Percentiles rank a stretch among this genome's conserved stretches.
Conservation (phyloP, 2,329 filamentous ascomycete genomes). For the Beauveria scarabaeidicola region DNA sequence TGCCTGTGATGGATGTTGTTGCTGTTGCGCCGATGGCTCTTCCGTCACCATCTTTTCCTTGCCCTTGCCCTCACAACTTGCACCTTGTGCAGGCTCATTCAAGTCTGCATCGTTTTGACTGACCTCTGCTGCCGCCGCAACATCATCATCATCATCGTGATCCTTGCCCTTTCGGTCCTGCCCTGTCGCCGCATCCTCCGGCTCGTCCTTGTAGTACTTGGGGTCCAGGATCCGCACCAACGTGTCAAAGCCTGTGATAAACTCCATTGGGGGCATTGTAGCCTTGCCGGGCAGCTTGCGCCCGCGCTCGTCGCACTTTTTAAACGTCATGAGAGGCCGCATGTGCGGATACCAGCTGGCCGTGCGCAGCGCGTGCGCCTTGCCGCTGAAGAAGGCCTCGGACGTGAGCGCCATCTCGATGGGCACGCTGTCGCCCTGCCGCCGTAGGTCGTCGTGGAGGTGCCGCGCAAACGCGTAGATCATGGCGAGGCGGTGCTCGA, state of each 20-base stretch:
- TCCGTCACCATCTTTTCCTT: not conserved
- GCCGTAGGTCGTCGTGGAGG: slow-evolving; percentile 24
- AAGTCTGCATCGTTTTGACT: not conserved
- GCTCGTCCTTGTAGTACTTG: slow-evolving; percentile 52
- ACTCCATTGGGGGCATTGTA: slow-evolving; percentile 45
- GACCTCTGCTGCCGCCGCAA: not conserved
- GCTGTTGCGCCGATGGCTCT: not conserved
- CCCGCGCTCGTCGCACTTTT: not conserved
- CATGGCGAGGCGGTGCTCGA: slow-evolving; percentile 59
- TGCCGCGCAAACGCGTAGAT: slow-evolving; percentile 62
- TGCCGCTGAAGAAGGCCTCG: slow-evolving; percentile 66
- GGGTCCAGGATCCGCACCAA: slow-evolving; percentile 58
- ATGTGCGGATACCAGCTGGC: slow-evolving; percentile 32
- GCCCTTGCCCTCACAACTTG: not conserved
- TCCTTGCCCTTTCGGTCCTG: slow-evolving; percentile 16
- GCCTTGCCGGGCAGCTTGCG: not conserved
- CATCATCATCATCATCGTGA: not conserved
- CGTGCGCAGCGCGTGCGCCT: slow-evolving; percentile 49
- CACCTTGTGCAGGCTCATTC: not conserved
- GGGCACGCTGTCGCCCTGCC: slow-evolving; percentile 16
- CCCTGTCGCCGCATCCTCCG: not conserved
- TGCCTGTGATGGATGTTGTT: not conserved
- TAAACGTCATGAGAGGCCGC: slow-evolving; percentile 3
- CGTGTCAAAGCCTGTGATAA: slow-evolving; percentile 70
- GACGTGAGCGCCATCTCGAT: slow-evolving; percentile 64